Percentiles rank a stretch among this genome's conserved stretches.
These are phyloP conservation scores for Ustilago shanxiensis DNA, from an alignment of 1,284 basidiomycete genomes.

Conservation along the genomic window DNA sequence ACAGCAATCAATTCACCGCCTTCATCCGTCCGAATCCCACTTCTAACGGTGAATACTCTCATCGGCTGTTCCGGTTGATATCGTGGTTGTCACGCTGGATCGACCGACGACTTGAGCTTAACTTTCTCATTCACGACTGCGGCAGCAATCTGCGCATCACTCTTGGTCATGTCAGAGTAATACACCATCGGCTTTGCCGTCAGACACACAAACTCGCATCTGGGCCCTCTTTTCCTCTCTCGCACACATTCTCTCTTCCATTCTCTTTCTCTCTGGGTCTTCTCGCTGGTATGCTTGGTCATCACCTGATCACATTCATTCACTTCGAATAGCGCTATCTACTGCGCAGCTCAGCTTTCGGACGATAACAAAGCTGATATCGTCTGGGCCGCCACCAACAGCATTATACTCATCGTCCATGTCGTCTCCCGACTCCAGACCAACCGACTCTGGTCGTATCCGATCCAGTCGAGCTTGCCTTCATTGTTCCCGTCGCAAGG, in stretches of 20 bases:
- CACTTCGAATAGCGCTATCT: background rate
- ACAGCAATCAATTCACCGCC: background rate
- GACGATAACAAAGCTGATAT: no score
- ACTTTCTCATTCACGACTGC: background rate
- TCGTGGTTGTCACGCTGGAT: background rate
- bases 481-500: conserved; percentile 50
- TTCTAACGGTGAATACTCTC: background rate
- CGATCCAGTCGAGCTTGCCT: conserved; percentile 50
- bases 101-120: background rate
- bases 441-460: conserved; percentile 23
- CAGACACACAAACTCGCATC: no score
- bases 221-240: no score
- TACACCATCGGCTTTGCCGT: conserved; percentile 12
- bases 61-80: background rate
- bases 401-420: conserved; percentile 11
- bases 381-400: background rate
- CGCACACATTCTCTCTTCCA: no score
- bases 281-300: background rate
- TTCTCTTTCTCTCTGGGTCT: no score
- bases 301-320: background rate
- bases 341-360: conserved; percentile 6
- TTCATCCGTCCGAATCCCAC: conserved; percentile 1
- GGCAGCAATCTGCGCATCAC: background rate
- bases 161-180: background rate
- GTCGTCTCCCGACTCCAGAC: conserved; percentile 15